These are phyloP conservation scores for Rubia peregrina DNA, from an alignment of 305 asterid species.

Conservation along the genomic window DNA sequence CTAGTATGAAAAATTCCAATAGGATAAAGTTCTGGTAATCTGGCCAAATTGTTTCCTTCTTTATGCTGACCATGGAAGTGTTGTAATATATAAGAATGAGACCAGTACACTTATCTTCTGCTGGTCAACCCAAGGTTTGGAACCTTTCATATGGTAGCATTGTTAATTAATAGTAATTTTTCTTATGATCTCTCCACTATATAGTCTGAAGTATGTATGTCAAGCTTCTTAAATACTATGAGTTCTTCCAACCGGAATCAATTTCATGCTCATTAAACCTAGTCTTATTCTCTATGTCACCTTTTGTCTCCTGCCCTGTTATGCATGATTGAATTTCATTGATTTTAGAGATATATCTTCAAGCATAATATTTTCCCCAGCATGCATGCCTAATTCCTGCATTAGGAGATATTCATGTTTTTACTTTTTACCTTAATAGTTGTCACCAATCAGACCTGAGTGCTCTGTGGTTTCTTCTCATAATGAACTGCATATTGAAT, in stretches of 20 bases:
- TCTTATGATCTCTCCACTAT: background rate
- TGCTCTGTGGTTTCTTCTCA: background rate
- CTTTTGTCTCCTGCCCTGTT: background rate
- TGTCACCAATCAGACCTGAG: background rate
- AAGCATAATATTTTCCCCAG: background rate
- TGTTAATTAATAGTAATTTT: background rate
- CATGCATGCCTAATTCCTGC: background rate
- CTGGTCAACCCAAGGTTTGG: background rate
- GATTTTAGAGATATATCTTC: background rate
- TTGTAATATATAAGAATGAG: background rate
- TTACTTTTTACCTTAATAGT: background rate
- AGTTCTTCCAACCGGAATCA: background rate
- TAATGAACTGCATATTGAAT: background rate
- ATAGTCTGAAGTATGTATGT: background rate
- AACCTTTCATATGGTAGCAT: background rate
- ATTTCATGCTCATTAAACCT: background rate
- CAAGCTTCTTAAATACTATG: background rate
- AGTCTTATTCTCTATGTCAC: background rate
- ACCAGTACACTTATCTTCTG: background rate
- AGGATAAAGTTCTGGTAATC: background rate
- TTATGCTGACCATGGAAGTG: background rate
- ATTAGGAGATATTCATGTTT: background rate
- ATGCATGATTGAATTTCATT: slow-evolving; percentile 2
- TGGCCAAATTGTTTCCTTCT: background rate
- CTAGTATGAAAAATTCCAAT: background rate